Conservation (phyloP, 2,329 filamentous ascomycete species). For the Emmonsiellopsis sp. region DNA sequence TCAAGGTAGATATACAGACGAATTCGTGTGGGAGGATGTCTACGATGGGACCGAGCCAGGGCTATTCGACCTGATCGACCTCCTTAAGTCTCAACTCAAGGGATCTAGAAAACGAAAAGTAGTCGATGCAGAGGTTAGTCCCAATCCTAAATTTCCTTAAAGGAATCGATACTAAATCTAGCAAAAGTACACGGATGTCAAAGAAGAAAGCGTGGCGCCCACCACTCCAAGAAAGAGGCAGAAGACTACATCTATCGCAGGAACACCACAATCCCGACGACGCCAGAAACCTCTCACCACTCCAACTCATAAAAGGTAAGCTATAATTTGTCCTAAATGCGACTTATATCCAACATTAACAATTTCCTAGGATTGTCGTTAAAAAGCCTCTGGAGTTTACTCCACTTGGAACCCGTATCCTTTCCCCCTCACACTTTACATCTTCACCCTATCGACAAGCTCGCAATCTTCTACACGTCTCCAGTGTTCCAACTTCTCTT, state of each 20-base stretch:
- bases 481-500: constrained; percentile 78
- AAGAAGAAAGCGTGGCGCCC: constrained; percentile 26
- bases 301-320: constrained; percentile 54
- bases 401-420: constrained; percentile 76
- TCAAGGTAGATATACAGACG: constrained; percentile 82
- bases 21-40: constrained; percentile 85
- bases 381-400: constrained; percentile 94
- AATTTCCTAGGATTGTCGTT: constrained; percentile 47
- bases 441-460: constrained; percentile 88
- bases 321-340: not conserved
- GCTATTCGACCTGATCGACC: constrained; percentile 55
- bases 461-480: constrained; percentile 81
- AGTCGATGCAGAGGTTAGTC: constrained; percentile 29
- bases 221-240: constrained; percentile 51
- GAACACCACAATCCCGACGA: constrained; percentile 34
- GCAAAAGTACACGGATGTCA: constrained; percentile 21
- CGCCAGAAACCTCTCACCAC: constrained; percentile 44
- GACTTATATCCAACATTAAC: not conserved
- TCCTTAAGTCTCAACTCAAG: constrained; percentile 58
- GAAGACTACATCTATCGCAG: constrained; percentile 38
- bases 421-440: constrained; percentile 66
- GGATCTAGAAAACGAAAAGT: constrained; percentile 50
- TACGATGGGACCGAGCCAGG: constrained; percentile 59
- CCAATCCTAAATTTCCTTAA: not conserved
- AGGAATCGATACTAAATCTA: not conserved